A percentile compares a stretch with the other conserved stretches of the same genome.
phyloP scores from a whole-genome alignment of 2,329 filamentous ascomycete species.

The Neofusicoccum kwambonambiense region DNA sequence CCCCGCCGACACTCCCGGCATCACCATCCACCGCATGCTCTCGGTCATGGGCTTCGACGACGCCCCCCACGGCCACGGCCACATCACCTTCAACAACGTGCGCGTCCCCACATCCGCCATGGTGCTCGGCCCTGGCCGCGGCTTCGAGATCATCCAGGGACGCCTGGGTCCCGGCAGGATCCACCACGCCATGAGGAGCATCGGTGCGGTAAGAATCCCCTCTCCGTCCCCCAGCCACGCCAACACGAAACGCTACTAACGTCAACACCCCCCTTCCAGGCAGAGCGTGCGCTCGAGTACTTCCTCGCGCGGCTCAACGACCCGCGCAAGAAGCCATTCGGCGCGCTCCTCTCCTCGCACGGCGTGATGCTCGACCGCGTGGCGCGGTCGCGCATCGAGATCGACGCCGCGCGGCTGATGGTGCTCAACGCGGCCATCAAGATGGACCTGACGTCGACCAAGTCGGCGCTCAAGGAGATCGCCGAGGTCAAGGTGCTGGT shows the following conservation, averaged over 20 bases:
- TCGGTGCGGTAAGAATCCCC: constrained; percentile 62
- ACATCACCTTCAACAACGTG: constrained; percentile 86
- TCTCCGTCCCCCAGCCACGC: too few species aligned
- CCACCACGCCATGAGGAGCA: constrained; percentile 94
- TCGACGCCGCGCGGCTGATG: constrained; percentile 83
- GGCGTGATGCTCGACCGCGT: constrained; percentile 96
- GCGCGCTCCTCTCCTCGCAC: constrained; percentile 81
- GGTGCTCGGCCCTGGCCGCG: constrained; percentile 87
- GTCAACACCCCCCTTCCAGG: too few species aligned
- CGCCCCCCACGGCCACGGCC: constrained; percentile 95
- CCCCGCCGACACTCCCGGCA: constrained; percentile 73
- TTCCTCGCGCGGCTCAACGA: constrained; percentile 95
- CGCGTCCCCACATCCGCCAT: constrained; percentile 81
- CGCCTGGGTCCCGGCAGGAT: constrained; percentile 93
- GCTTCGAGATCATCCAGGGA: constrained; percentile 98
- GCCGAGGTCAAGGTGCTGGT: constrained; percentile 93
- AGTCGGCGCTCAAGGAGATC: constrained; percentile 88
- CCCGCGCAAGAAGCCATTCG: constrained; percentile 84
- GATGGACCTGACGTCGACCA: constrained; percentile 87
- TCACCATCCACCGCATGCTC: constrained; percentile 93
- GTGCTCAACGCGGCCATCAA: constrained; percentile 94
- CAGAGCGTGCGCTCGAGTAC: constrained; percentile 90
- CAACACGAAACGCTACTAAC: too few species aligned
- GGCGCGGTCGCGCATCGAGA: constrained; percentile 86
- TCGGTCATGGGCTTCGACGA: constrained; percentile 95